These are phyloP conservation scores for Cryptococcus sp. DNA, from an alignment of 1,284 basidiomycete genomes.

Conservation along the genomic window DNA sequence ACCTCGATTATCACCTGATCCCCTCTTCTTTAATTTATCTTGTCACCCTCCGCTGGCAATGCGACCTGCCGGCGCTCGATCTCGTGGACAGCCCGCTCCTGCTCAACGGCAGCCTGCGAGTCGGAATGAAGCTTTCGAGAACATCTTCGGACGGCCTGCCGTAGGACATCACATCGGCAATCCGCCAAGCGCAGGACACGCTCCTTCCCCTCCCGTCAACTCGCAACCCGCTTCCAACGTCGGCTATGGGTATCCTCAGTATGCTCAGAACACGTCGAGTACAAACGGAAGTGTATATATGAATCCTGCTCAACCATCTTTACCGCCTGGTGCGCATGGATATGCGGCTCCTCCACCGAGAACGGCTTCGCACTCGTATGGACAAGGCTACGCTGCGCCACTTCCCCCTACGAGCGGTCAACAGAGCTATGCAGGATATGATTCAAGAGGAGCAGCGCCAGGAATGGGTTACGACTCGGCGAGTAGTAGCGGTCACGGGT, in stretches of 20 bases:
- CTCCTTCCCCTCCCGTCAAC: constrained; percentile 1
- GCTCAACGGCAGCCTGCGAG: constrained; percentile 14
- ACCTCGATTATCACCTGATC: background rate
- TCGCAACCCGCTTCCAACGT: no score
- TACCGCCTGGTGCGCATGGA: constrained; percentile 20
- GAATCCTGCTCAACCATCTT: constrained; percentile 27
- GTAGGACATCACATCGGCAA: constrained; percentile 40
- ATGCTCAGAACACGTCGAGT: constrained; percentile 1
- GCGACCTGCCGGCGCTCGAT: constrained; percentile 30
- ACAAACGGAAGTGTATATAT: constrained; percentile 6
- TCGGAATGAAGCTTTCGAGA: constrained; percentile 45
- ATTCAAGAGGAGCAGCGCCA: background rate
- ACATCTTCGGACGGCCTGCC: constrained; percentile 46
- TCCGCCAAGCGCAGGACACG: constrained; percentile 7
- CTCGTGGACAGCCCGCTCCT: constrained; percentile 2
- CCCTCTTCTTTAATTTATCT: background rate
- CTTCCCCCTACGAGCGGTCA: constrained; percentile 1
- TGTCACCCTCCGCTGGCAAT: no score
- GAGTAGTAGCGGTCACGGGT: constrained; percentile 7
- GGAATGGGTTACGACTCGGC: no score
- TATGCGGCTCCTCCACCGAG: constrained; percentile 10
- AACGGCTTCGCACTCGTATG: constrained; percentile 1
- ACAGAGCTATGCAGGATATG: background rate
- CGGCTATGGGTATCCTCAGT: constrained; percentile 9
- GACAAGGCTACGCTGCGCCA: background rate